phyloP scores from a whole-genome alignment of 163 green algal genomes.

The Volvox carteri region DNA sequence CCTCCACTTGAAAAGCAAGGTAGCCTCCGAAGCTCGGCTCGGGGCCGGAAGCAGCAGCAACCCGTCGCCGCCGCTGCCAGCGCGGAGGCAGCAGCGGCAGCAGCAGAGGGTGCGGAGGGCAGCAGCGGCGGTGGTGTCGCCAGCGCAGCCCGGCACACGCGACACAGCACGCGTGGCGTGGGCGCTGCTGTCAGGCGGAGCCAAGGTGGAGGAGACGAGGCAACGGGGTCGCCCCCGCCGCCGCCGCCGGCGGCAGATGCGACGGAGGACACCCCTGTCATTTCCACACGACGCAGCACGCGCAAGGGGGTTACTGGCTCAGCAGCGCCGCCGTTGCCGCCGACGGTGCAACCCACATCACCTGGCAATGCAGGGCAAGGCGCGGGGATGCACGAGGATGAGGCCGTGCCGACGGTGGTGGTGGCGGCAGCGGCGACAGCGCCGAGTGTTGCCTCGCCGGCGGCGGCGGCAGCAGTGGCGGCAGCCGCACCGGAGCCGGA shows the following conservation, averaged over 20 bases:
- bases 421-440: not conserved
- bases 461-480: not conserved
- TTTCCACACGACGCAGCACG: not conserved
- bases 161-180: no score
- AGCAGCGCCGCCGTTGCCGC: not conserved
- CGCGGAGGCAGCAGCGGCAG: not conserved
- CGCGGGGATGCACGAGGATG: not conserved
- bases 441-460: not conserved
- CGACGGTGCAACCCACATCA: not conserved
- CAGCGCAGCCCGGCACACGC: not conserved
- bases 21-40: not conserved
- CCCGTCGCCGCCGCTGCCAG: no score
- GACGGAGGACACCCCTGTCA: no score
- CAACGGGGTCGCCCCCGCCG: not conserved
- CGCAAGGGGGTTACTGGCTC: not conserved
- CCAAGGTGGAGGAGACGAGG: not conserved
- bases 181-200: conserved; percentile 1
- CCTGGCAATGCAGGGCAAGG: not conserved
- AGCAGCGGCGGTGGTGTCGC: not conserved
- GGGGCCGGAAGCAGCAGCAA: conserved; percentile 13
- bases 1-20: not conserved
- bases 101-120: not conserved
- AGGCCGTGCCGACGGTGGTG: not conserved
- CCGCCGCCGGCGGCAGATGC: not conserved
- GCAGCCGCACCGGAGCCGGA: not conserved